Base-by-base conservation (phyloP, 768 basidiomycete genomes). In the Lactarius evosmus region DNA sequence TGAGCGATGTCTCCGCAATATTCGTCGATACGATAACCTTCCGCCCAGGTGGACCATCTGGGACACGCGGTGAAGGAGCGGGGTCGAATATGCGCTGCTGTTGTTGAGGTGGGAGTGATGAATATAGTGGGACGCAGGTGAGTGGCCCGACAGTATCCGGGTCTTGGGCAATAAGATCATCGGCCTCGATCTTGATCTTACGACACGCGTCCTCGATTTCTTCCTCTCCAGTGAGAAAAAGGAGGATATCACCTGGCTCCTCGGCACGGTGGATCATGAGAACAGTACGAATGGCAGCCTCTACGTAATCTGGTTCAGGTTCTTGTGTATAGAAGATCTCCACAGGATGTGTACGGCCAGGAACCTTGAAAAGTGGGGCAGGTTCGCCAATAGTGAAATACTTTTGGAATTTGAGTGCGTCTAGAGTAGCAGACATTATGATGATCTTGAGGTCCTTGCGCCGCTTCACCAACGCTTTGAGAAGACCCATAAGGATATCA, bases 151-250 rank as follows among this genome's bases (percentile, higher is more conserved):
- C 88, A 16, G 85, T 78, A 30, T 85, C 82, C 1, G 87, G 82
- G 66, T 90, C 86, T 56, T 85, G 81, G 69, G 86, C 85, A 41
- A 83, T 61, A 5, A 98, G 78, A 67, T 93, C 89, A 66, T 98
- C 95, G 0, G 90, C 94, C 70, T 98, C 95, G 2, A 88, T 73
- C 71, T 90, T 92, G 72, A 99, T 95, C 74, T 95, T 97, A 46
- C 91, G 79, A 74, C 96, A 99, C 0, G 93, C 88, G 69, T 97
- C 95, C 71, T 98, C 95, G 67, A 98, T 98, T 76, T 99, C 96
- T 71, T 98, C 95, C 73, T 98, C 96, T 72, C 96, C 96, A 0
- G 97, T 98, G 68, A 99, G 79, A 86, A 99, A 99, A 6, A 99
- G 77, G 2, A 99, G 78, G 40, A 98, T 82, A 70, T 99, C 96